These are phyloP conservation scores for Phytophthora agathidicida DNA, from an alignment of 352 stramenopile species.

Conservation along the genomic window DNA sequence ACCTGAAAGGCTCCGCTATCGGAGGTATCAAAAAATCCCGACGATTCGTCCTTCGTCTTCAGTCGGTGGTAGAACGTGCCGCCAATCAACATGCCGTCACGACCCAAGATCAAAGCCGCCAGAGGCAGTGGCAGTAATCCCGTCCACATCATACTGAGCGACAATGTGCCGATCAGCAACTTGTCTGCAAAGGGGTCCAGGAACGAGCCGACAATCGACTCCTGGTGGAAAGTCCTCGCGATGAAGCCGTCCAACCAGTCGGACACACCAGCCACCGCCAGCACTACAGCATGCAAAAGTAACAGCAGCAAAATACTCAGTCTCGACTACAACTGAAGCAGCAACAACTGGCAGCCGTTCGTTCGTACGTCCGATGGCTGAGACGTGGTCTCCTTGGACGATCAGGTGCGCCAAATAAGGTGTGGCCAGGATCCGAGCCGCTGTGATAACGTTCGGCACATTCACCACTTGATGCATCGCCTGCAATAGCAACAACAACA, in stretches of 20 bases:
- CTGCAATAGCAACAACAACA: conserved; percentile 27
- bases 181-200: conserved; percentile 87
- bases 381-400: conserved; percentile 65
- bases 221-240: conserved; percentile 72
- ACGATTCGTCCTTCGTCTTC: conserved; percentile 69
- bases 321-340: not conserved
- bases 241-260: conserved; percentile 88
- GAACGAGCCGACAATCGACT: conserved; percentile 85
- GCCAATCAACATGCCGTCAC: conserved; percentile 73
- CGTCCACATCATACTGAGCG: conserved; percentile 75
- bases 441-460: conserved; percentile 83
- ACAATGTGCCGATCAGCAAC: conserved; percentile 77
- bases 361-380: conserved; percentile 72
- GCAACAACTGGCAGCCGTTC: not conserved
- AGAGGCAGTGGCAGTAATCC: conserved; percentile 68
- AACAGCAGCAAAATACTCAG: not conserved
- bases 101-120: conserved; percentile 72
- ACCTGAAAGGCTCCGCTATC: conserved; percentile 78
- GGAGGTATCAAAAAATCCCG: conserved; percentile 82
- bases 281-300: conserved; percentile 44
- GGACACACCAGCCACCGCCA: conserved; percentile 72
- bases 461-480: conserved; percentile 79
- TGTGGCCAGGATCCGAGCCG: conserved; percentile 74
- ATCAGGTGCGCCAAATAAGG: conserved; percentile 82
- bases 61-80: conserved; percentile 81